Evolutionary conservation across 192 early-diverging fungal species (phyloP).

Genomic region (Phlyctochytrium planicorne): DNA sequence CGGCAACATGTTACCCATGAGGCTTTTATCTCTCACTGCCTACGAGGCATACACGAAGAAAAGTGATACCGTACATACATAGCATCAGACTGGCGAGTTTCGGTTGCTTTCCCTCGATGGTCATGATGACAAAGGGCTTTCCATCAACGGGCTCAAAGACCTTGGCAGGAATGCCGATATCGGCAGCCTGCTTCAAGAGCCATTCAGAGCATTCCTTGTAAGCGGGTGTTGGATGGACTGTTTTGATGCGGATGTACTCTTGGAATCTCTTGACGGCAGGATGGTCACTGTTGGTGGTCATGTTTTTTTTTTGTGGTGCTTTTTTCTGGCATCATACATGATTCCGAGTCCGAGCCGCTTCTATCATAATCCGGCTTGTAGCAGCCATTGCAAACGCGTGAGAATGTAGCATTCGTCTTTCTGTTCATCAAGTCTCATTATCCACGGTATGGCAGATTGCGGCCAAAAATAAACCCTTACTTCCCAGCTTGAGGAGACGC

Average conservation of each 20-base stretch:
- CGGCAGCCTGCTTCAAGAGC: conserved; percentile 64
- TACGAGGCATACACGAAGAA: too few relatives aligned
- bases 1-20: too few relatives aligned
- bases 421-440: not conserved
- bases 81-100: conserved; percentile 63
- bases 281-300: conserved; percentile 62
- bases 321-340: not conserved
- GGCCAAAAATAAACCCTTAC: too few relatives aligned
- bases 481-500: too few relatives aligned
- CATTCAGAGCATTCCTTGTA: conserved; percentile 65
- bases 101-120: conserved; percentile 61
- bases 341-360: too few relatives aligned
- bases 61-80: conserved; percentile 25
- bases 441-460: not conserved
- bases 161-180: conserved; percentile 57
- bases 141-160: conserved; percentile 59
- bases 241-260: conserved; percentile 82
- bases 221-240: conserved; percentile 82
- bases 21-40: too few relatives aligned
- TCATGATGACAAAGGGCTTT: conserved; percentile 65
- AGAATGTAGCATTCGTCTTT: not conserved
- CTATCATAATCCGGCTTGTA: too few relatives aligned
- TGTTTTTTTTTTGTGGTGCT: not conserved
- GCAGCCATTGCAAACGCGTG: not conserved
- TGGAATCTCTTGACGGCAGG: conserved; percentile 64